These are phyloP conservation scores for Debaryomyces tyrocola DNA, from an alignment of 805 yeast genomes.

Conservation along the genomic window DNA sequence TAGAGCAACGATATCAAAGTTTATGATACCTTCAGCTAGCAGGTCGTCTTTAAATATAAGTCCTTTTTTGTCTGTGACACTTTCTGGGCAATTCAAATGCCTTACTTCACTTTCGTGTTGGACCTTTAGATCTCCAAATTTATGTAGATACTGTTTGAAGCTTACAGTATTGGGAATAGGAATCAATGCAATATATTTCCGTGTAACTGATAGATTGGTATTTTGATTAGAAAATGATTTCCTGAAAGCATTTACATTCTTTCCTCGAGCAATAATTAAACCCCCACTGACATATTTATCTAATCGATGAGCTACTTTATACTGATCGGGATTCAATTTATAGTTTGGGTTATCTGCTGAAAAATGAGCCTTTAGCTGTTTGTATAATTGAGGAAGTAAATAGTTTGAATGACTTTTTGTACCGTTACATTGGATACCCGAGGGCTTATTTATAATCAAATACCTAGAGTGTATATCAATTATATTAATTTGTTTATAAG, in stretches of 20 bases:
- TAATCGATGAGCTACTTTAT: slow-evolving; percentile 19
- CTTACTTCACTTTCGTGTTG: background rate
- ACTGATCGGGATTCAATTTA: slow-evolving; percentile 7
- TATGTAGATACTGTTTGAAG: background rate
- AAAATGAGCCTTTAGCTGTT: slow-evolving; percentile 7
- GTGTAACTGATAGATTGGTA: slow-evolving; percentile 2
- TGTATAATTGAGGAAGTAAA: slow-evolving; percentile 14
- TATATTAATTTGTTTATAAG: slow-evolving; percentile 6
- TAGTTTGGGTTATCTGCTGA: slow-evolving; percentile 5
- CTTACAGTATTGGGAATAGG: background rate
- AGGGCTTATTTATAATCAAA: slow-evolving; percentile 20
- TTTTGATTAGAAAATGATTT: slow-evolving; percentile 7
- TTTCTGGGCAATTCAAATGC: background rate
- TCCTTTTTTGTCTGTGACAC: slow-evolving; percentile 2
- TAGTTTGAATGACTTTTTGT: background rate
- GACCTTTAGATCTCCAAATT: background rate
- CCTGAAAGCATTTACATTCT: slow-evolving; percentile 2
- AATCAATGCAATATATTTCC: slow-evolving; percentile 20
- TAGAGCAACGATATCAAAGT: slow-evolving; percentile 10
- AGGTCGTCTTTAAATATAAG: slow-evolving; percentile 7
- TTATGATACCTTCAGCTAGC: slow-evolving; percentile 11
- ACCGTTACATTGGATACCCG: slow-evolving; percentile 19
- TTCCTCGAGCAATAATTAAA: slow-evolving; percentile 15
- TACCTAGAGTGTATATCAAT: slow-evolving; percentile 17
- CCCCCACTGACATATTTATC: slow-evolving; percentile 27